Evolutionary conservation across 768 basidiomycete species (phyloP).

Genomic region (Kwoniella sp.): DNA sequence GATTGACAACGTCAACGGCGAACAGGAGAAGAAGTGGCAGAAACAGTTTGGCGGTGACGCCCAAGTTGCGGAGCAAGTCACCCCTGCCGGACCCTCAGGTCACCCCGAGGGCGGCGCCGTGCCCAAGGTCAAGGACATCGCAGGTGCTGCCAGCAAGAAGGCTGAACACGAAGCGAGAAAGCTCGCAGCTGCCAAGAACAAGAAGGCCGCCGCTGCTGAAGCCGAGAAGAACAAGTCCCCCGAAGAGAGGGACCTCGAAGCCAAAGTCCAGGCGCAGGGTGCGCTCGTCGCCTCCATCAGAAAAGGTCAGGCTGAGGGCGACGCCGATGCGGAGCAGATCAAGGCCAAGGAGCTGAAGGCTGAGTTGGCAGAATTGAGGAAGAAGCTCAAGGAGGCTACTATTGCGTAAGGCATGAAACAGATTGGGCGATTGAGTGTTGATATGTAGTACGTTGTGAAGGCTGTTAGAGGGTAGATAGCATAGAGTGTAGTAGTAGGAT

Average conservation of each 20-base stretch:
- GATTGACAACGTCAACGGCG: slow-evolving; percentile 70
- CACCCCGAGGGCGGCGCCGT: slow-evolving; percentile 56
- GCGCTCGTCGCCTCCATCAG: slow-evolving; percentile 71
- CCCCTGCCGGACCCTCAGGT: slow-evolving; percentile 55
- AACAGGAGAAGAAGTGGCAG: slow-evolving; percentile 71
- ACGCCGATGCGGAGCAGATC: slow-evolving; percentile 43
- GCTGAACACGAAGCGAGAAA: slow-evolving; percentile 47
- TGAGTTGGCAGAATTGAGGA: slow-evolving; percentile 47
- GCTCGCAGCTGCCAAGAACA: slow-evolving; percentile 60
- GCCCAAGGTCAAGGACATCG: slow-evolving; percentile 54
- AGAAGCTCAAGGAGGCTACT: slow-evolving; percentile 44
- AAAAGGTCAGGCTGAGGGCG: slow-evolving; percentile 58
- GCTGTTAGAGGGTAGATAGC: slow-evolving; percentile 7
- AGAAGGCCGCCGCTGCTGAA: slow-evolving; percentile 58
- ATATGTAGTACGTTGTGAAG: background rate
- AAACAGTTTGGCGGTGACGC: slow-evolving; percentile 72
- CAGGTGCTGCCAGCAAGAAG: slow-evolving; percentile 46
- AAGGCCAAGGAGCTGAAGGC: slow-evolving; percentile 41
- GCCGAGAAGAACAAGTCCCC: slow-evolving; percentile 64
- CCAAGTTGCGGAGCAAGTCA: slow-evolving; percentile 40
- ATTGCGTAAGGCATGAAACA: slow-evolving; percentile 6
- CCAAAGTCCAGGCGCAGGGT: slow-evolving; percentile 75
- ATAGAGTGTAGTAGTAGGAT: background rate
- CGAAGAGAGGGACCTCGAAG: slow-evolving; percentile 73
- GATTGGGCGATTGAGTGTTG: too few relatives aligned